Evolutionary conservation across 2,329 filamentous ascomycete genomes (phyloP), one percentile per base, ranked within the genome.

Genomic region (Fusarium tjaetaba): DNA sequence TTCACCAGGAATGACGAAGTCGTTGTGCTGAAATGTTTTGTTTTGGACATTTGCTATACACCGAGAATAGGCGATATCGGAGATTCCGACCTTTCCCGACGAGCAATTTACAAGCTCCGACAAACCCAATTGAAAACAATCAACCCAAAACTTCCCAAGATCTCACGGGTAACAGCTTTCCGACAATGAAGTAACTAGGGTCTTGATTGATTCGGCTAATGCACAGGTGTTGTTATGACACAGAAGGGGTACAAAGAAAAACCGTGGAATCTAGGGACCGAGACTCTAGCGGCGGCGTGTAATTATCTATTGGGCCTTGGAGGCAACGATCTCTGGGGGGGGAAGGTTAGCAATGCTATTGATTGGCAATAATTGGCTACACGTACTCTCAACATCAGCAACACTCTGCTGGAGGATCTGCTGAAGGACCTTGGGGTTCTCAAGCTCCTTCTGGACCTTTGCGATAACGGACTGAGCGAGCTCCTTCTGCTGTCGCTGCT

Each of bases 391-490:
- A 82, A 99, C 92, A 85, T 99, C 96, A 75, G 93, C 87, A 81
- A 99, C 90, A 85, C 95, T 97, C 90, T 99, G 96, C 88, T 96
- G 93, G 79, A 99, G 91, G 81, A 99, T 98, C 88, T 98, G 95
- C 89, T 98, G 94, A 80, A 99, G 92, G 77, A 92, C 90, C 91
- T 95, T 98, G 84, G 97, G 96, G 90, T 93, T 98, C 90, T 98
- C 94, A 68, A 99, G 91, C 90, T 98, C 96, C 91, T 98, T 98
- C 86, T 94, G 92, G 83, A 98, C 96, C 91, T 98, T 99, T 88
- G 93, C 91, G 81, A 99, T 98, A 85, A 99, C 89, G 84, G 87
- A 91, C 83, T 97, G 92, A 75, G 96, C 94, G 77, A 99, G 91
- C 90, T 99, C 96, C 86, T 90, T 92, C 90, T 99, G 96, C 89